A percentile compares a stretch with the other conserved stretches of the same genome.
Evolutionary conservation across 164 flowering plant genomes (phyloP).

Genomic region (Vitis cinerea): DNA sequence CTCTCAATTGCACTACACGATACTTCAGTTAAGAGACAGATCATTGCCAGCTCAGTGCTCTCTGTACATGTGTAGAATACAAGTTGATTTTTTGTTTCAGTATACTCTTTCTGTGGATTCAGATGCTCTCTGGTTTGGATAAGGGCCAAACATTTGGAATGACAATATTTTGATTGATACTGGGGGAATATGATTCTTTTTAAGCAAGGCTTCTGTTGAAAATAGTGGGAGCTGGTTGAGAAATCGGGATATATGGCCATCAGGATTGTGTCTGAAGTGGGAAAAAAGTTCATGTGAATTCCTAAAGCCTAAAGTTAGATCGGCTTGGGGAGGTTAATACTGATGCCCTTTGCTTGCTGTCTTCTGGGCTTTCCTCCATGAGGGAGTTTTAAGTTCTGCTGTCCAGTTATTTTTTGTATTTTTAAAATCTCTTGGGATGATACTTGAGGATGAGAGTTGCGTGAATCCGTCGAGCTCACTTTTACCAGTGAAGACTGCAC

Average conservation of each 20-base stretch:
- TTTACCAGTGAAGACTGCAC: not conserved
- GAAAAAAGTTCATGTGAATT: slow-evolving; percentile 1
- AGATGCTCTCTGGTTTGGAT: slow-evolving; percentile 12
- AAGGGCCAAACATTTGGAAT: slow-evolving; percentile 5
- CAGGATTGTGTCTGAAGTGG: slow-evolving; percentile 5
- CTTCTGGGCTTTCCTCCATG: not conserved
- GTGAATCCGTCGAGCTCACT: not conserved
- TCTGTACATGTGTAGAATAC: slow-evolving; percentile 35
- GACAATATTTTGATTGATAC: slow-evolving; percentile 3
- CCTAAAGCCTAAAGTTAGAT: not conserved
- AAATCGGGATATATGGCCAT: not conserved
- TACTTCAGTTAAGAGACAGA: slow-evolving; percentile 1
- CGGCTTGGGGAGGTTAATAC: not conserved
- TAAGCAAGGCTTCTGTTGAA: slow-evolving; percentile 1
- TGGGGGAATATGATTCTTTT: not conserved
- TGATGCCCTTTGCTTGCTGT: not conserved
- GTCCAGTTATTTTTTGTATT: too few species aligned
- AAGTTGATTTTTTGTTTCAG: slow-evolving; percentile 14
- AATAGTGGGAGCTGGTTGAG: not conserved
- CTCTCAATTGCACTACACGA: slow-evolving; percentile 6
- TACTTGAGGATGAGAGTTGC: slow-evolving; percentile 13
- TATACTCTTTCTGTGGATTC: slow-evolving; percentile 26
- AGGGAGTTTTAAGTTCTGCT: not conserved
- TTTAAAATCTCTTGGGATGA: not conserved
- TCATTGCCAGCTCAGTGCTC: slow-evolving; percentile 8